These are phyloP conservation scores for Solanum ossicruentum DNA, from an alignment of 257 asterid species.

Conservation along the genomic window DNA sequence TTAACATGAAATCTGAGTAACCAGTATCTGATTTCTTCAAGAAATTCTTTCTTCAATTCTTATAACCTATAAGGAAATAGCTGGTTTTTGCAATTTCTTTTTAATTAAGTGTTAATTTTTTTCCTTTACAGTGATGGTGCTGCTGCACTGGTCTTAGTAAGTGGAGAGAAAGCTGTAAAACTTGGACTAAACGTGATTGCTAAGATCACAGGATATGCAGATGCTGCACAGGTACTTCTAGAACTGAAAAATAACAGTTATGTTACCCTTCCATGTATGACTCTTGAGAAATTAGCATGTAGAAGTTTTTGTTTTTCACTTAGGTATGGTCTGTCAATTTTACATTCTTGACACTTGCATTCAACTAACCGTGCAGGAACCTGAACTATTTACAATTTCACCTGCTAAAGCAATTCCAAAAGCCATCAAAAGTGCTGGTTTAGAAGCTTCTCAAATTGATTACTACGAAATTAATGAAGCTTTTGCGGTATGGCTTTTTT, in stretches of 20 bases:
- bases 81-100: background rate
- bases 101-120: slow-evolving; percentile 4
- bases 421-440: slow-evolving; percentile 76
- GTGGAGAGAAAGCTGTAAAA: slow-evolving; percentile 75
- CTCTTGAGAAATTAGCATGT: background rate
- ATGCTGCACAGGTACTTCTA: slow-evolving; percentile 82
- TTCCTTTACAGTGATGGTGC: slow-evolving; percentile 77
- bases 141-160: slow-evolving; percentile 91
- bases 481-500: slow-evolving; percentile 49
- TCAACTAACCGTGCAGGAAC: slow-evolving; percentile 47
- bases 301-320: background rate
- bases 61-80: background rate
- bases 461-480: slow-evolving; percentile 96
- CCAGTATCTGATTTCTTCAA: background rate
- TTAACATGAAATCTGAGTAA: too few relatives aligned
- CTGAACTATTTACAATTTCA: slow-evolving; percentile 85
- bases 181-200: slow-evolving; percentile 83
- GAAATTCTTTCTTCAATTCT: background rate
- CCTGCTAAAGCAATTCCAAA: slow-evolving; percentile 96
- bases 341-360: background rate
- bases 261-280: background rate
- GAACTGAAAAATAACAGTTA: background rate
- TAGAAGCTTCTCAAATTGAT: slow-evolving; percentile 78
- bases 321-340: background rate
- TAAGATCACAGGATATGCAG: slow-evolving; percentile 87